Base-by-base conservation (phyloP, 331 rosid species). In the Phaseolus coccineus region DNA sequence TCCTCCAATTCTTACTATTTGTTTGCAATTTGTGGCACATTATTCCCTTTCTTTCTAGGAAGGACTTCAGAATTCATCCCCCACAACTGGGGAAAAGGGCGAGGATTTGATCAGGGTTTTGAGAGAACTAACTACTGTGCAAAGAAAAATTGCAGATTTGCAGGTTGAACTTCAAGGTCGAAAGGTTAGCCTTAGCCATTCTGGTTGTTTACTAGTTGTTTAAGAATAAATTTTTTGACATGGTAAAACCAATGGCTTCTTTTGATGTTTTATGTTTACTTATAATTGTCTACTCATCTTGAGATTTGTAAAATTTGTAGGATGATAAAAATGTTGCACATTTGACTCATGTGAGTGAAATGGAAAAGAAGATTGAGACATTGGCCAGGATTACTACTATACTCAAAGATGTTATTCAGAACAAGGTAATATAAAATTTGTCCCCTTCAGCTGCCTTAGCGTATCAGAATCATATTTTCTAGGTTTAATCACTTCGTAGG, bases 321-420 rank as follows among this genome's bases (percentile, higher is more conserved):
- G 97, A 95, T 84, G 97, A 95, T 77, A 93, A 90, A 74, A 92
- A 88, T 79, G 96, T 88, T 66, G 90, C 93, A 27, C 94, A 95
- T 87, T 90, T 95, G 91, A 95, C 98, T 0, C 98, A 91, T 77
- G 97, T 80, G 14, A 91, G 91, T 47, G 98, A 92, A 90, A 95
- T 95, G 97, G 93, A 92, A 76, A 92, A 90, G 89, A 95, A 92
- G 89, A 86, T 90, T 2, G 96, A 95, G 76, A 91, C 97, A 6
- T 81, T 95, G 73, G 88, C 91, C 3, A 88, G 92, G 92, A 93
- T 93, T 72, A 93, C 97, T 47, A 88, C 97, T 6, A 93, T 93
- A 70, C 75, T 95, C 77, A 95, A 95, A 78, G 94, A 90, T 82
- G 96, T 93, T 40, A 95, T 95, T 80, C 97, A 93, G 84, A 95